Evolutionary conservation across 2,329 filamentous ascomycete genomes (phyloP).

Genomic region (Colletotrichum sp.): DNA sequence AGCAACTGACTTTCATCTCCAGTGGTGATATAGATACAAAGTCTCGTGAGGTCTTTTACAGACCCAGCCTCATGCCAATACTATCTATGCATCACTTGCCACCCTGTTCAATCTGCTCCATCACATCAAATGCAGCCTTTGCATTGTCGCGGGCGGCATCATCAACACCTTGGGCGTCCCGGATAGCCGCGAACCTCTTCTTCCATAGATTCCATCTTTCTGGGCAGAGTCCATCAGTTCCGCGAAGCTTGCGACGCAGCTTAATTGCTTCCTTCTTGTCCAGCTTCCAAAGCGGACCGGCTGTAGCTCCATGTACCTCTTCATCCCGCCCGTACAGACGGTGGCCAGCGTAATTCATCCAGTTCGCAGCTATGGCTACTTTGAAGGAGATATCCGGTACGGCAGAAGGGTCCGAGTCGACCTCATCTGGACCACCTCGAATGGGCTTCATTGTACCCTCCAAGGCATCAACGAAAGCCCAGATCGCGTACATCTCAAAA

Average conservation of each 20-base stretch:
- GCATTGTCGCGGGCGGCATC: neutral
- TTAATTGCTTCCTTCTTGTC: neutral
- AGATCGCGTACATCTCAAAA: neutral
- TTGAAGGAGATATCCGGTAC: neutral
- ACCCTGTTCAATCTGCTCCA: neutral
- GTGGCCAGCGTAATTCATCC: neutral
- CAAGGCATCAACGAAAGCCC: neutral
- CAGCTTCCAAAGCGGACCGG: neutral
- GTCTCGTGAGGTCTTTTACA: neutral
- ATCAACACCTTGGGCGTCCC: neutral
- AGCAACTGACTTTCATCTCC: neutral
- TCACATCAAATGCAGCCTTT: neutral
- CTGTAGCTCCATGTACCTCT: neutral
- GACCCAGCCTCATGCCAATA: neutral
- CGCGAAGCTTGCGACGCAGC: neutral
- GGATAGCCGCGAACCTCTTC: neutral
- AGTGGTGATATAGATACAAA: rapidly evolving
- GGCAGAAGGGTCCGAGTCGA: neutral
- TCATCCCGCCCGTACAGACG: neutral
- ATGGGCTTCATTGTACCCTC: neutral
- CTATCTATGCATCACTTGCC: neutral
- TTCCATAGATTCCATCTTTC: neutral
- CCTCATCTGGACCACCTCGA: neutral
- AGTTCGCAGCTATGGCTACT: neutral
- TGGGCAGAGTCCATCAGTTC: neutral